Evolutionary conservation across 495 filamentous ascomycete species (phyloP), one percentile per base, ranked within the genome.

Genomic region (Cryomyces antarcticus): DNA sequence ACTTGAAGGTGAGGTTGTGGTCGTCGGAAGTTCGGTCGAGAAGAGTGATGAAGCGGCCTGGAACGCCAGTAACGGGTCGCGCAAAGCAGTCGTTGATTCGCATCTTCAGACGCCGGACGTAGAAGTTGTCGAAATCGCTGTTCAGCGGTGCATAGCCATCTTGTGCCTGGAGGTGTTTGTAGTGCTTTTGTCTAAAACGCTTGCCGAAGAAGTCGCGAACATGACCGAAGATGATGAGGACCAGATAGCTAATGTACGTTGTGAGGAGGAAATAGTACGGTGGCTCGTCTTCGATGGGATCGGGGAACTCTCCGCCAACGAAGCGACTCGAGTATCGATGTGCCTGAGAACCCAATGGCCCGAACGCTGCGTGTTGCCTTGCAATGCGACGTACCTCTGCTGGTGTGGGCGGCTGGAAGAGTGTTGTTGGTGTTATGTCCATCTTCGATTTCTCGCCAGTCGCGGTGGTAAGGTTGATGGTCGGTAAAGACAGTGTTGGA

Each of bases 101-200:
- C 66, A 83, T 68, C 66, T 97, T 94, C 53, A 96, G 58, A 46
- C 89, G 72, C 39, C 89, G 74, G 33, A 89, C 82, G 61, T 97
- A 97, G 60, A 97, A 97, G 61, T 85, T 96, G 64, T 97, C 89
- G 52, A 97, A 97, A 61, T 96, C 89, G 50, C 83, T 92, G 60
- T 95, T 95, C 51, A 97, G 66, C n/a, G 89, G 82, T 12, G 86
- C 89, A 58, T 94, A 95, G 36, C 89, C 89, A 60, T 95, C 82
- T 41, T 70, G 66, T 24, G 74, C 70, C 57, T 79, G 82, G 52
- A 97, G 62, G 51, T 93, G 79, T 53, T 72, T 73, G 61, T 97
- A 97, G 43, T 78, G 67, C 41, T 79, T 73, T 52, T 84, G 70
- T 54, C 78, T 75, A 61, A 96, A 94, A 24, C 84, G 74, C 65